These are phyloP conservation scores for Elasticomyces elasticus DNA, from an alignment of 495 filamentous ascomycete species.

Conservation along the genomic window DNA sequence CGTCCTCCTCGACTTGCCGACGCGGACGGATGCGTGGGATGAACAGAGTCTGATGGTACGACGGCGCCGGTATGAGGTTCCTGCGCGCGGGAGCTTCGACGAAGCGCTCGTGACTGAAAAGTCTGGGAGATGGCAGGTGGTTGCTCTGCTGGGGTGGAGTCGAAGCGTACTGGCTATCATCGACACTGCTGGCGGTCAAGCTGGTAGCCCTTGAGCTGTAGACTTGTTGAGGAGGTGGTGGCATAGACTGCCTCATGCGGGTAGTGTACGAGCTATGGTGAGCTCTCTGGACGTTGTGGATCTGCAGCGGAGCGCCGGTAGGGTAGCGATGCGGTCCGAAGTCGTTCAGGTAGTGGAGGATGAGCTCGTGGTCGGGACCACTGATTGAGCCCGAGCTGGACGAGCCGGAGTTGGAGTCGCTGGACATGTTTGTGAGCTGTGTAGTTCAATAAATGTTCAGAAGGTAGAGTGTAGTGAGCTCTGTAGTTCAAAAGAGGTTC, in stretches of 20 bases:
- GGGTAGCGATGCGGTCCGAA: constrained; percentile 9
- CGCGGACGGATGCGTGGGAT: no score
- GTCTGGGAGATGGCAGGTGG: no score
- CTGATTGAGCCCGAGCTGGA: neutral
- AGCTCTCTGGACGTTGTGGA: neutral
- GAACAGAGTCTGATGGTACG: no score
- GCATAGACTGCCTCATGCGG: neutral
- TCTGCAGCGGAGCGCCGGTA: neutral
- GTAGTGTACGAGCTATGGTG: neutral
- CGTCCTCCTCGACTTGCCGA: no score
- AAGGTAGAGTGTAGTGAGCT: neutral
- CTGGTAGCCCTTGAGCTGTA: no score
- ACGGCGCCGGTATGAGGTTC: no score
- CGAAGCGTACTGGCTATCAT: no score
- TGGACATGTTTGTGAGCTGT: neutral
- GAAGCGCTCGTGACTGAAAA: no score
- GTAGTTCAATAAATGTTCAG: neutral
- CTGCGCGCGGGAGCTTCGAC: no score
- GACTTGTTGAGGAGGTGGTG: no score
- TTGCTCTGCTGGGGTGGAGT: no score
- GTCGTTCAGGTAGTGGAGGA: constrained; percentile 6
- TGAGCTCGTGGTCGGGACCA: neutral
- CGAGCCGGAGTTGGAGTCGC: constrained; percentile 1
- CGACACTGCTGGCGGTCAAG: no score
- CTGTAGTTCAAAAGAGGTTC: neutral